Evolutionary conservation across 148 eudicot species (phyloP), one percentile per base, ranked within the genome.

Genomic region (Nyssa sinensis): DNA sequence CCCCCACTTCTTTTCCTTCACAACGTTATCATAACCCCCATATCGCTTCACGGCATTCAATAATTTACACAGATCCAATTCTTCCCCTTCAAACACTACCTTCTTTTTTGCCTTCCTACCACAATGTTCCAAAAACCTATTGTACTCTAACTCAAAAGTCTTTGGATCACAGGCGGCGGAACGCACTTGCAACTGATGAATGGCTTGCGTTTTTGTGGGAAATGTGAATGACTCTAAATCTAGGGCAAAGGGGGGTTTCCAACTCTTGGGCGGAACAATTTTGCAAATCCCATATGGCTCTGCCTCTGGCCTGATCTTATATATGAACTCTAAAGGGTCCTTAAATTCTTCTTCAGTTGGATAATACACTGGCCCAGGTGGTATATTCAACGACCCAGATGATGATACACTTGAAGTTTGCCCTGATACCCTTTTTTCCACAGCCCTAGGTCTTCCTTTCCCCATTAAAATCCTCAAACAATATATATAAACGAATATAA

Each of bases 251-350:
- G 99, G 97, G 33, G 99, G 88, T 58, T 96, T 93, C 99, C 99
- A 96, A 62, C 79, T 82, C 80, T 83, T 60, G 0, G 99, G 99
- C 5, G 99, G 99, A 16, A 96, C 89, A 71, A 96, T 88, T 76
- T 86, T 93, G 80, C 99, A 96, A 72, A 96, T 96, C 83, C 99
- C 99, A 81, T 81, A 96, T 0, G 86, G 81, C 78, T 96, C 99
- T 34, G 99, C 98, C 68, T 88, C 98, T 21, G 84, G 85, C 86
- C 99, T 86, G 84, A 96, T 96, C 84, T 91, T 91, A 44, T 82
- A 79, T 68, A 96, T 88, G 80, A 82, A 96, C 74, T 84, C 94
- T 66, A 96, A 85, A 68, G 98, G 98, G 65, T 96, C 99, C 90
- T 76, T 85, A 82, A 96, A 96, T 78, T 96, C 98, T 32, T 96